Percentiles rank a stretch among this genome's conserved stretches.
Conservation (phyloP, 257 asterid species). For the Dorcoceras hygrometricum region DNA sequence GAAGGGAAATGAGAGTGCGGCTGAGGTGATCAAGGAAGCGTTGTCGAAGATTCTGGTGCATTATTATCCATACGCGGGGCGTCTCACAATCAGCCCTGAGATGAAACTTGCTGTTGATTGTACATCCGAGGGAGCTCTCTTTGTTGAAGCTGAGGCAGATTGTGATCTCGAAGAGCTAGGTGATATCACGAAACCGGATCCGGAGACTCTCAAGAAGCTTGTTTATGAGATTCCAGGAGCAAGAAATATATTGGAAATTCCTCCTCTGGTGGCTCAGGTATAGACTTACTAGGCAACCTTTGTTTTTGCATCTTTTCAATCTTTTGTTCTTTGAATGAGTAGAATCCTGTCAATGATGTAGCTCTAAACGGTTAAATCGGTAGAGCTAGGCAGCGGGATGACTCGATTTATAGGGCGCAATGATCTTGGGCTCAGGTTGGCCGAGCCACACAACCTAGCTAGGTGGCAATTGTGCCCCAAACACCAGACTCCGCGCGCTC, state of each 20-base stretch:
- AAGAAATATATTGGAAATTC: constrained; percentile 55
- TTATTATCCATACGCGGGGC: constrained; percentile 75
- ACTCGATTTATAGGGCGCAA: not conserved
- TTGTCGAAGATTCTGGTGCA: constrained; percentile 65
- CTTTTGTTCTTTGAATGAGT: not conserved
- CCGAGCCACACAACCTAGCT: not conserved
- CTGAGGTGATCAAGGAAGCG: constrained; percentile 52
- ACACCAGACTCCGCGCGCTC: not conserved
- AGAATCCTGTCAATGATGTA: not conserved
- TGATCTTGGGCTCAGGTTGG: not conserved
- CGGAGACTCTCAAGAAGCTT: constrained; percentile 68
- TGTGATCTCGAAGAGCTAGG: constrained; percentile 56
- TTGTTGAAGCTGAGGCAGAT: constrained; percentile 83
- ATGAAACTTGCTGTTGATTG: constrained; percentile 80
- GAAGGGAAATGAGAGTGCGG: constrained; percentile 50
- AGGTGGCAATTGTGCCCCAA: not conserved
- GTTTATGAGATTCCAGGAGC: constrained; percentile 88
- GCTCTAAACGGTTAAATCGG: not conserved
- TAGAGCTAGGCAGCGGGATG: not conserved
- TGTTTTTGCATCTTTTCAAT: not conserved
- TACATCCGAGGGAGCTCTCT: constrained; percentile 75
- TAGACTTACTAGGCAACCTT: not conserved
- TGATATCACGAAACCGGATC: constrained; percentile 80
- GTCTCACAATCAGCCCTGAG: constrained; percentile 57
- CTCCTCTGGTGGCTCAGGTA: constrained; percentile 90